A percentile compares a stretch with the other conserved stretches of the same genome.
Conservation (phyloP, 2,329 filamentous ascomycete genomes). For the Endothia cerciana region DNA sequence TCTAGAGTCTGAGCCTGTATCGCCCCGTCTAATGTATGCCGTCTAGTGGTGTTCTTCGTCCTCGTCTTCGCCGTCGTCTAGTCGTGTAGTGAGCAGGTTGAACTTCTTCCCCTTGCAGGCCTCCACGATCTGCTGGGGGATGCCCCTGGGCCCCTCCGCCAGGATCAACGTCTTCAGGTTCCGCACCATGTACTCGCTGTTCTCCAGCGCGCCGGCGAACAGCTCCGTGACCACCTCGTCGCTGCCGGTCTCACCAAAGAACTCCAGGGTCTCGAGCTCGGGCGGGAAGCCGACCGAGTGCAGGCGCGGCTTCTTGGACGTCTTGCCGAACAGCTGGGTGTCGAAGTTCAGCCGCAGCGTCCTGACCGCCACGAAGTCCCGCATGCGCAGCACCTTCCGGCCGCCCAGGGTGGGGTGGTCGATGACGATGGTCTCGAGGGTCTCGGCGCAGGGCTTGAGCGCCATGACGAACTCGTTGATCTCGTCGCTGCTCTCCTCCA, state of each 20-base stretch:
- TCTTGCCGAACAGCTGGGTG: conserved; percentile 52
- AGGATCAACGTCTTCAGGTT: conserved; percentile 45
- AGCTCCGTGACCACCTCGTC: conserved; percentile 53
- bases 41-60: conserved; percentile 6
- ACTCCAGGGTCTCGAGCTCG: conserved; percentile 49
- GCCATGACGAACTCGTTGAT: conserved; percentile 52
- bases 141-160: conserved; percentile 35
- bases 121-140: conserved; percentile 41
- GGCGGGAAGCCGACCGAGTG: conserved; percentile 53
- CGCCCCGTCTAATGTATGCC: neutral
- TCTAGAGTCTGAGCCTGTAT: neutral
- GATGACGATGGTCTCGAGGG: conserved; percentile 49
- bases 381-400: conserved; percentile 46
- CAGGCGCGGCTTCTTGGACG: conserved; percentile 48
- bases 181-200: conserved; percentile 41
- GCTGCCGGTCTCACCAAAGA: conserved; percentile 49
- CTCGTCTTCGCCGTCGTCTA: conserved; percentile 5
- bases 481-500: conserved; percentile 52
- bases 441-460: conserved; percentile 45
- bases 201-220: conserved; percentile 46
- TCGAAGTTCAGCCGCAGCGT: conserved; percentile 51
- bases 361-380: conserved; percentile 47
- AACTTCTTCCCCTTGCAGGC: conserved; percentile 41
- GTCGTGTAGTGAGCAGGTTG: conserved; percentile 37
- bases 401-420: conserved; percentile 47